Percentiles rank a stretch among this genome's conserved stretches.
These are phyloP conservation scores for Amyloporia xantha DNA, from an alignment of 768 basidiomycete genomes.

Conservation along the genomic window DNA sequence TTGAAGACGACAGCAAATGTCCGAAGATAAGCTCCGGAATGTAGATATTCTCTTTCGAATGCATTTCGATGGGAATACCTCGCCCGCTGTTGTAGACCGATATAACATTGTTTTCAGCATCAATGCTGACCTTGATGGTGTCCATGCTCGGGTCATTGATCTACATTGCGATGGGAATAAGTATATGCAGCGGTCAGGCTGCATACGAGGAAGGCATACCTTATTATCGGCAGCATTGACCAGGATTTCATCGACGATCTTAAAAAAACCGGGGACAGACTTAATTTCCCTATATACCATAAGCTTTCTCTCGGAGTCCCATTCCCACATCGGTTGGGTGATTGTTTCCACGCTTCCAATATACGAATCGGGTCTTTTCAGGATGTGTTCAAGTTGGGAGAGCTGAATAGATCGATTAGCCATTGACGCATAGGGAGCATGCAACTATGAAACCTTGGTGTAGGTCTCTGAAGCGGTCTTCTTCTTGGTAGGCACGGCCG, in stretches of 20 bases:
- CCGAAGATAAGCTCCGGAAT: constrained; percentile 98
- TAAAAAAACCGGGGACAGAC: constrained; percentile 97
- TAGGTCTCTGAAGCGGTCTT: constrained; percentile 91
- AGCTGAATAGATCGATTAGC: constrained; percentile 55
- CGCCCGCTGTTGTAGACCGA: constrained; percentile 93
- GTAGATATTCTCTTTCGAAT: constrained; percentile 86
- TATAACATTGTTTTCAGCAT: constrained; percentile 77
- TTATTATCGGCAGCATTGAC: constrained; percentile 99
- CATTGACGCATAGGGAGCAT: constrained; percentile 4
- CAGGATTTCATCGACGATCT: constrained; percentile 98
- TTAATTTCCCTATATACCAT: constrained; percentile 80
- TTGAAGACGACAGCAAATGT: constrained; percentile 87
- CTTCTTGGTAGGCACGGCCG: constrained; percentile 44
- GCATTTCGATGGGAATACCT: constrained; percentile 96
- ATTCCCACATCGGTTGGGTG: constrained; percentile 90
- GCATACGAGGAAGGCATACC: constrained; percentile 37
- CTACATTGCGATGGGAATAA: constrained; percentile 35
- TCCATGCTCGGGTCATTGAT: constrained; percentile 93
- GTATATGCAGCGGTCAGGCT: background rate
- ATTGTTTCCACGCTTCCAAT: constrained; percentile 93
- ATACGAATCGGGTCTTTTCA: constrained; percentile 90
- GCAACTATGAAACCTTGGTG: constrained; percentile 48
- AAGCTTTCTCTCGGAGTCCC: constrained; percentile 73
- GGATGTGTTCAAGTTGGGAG: constrained; percentile 89
- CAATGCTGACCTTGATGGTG: constrained; percentile 80